A percentile compares a stretch with the other conserved stretches of the same genome.
These are phyloP conservation scores for Fusarium newnesense DNA, from an alignment of 2,329 filamentous ascomycete genomes.

Conservation along the genomic window DNA sequence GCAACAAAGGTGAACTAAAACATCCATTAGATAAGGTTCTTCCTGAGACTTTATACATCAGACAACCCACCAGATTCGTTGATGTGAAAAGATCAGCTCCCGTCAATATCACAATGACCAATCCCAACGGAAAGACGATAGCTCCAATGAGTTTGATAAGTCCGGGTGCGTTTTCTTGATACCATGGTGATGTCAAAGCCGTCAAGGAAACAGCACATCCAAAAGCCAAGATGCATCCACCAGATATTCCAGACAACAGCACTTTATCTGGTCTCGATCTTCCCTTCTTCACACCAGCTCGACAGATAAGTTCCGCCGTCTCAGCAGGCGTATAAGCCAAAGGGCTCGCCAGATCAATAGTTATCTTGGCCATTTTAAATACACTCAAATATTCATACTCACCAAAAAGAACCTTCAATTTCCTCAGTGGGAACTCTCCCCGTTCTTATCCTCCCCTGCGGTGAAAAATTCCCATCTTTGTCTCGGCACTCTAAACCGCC, in stretches of 20 bases:
- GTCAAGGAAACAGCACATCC: constrained; percentile 39
- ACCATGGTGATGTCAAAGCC: constrained; percentile 38
- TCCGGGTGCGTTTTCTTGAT: constrained; percentile 38
- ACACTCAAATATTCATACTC: not conserved
- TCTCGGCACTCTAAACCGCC: constrained; percentile 2
- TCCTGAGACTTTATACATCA: fast-evolving
- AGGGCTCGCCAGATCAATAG: constrained; percentile 4
- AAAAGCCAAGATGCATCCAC: constrained; percentile 32
- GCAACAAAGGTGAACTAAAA: constrained; percentile 39
- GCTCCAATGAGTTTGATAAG: constrained; percentile 37
- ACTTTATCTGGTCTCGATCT: constrained; percentile 36
- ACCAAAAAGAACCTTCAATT: fast-evolving
- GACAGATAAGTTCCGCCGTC: constrained; percentile 38
- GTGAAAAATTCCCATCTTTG: not conserved
- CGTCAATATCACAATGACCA: constrained; percentile 36
- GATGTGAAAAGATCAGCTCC: constrained; percentile 39
- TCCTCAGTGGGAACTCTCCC: not conserved
- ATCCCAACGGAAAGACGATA: constrained; percentile 33
- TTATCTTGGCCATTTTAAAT: not conserved
- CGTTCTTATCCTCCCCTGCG: not conserved
- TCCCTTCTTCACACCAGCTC: constrained; percentile 36
- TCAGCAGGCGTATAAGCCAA: constrained; percentile 38
- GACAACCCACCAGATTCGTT: constrained; percentile 27
- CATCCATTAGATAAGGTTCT: not conserved
- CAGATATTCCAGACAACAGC: constrained; percentile 34